Evolutionary conservation across 495 filamentous ascomycete genomes (phyloP).

Genomic region (Filosporella fistucella): DNA sequence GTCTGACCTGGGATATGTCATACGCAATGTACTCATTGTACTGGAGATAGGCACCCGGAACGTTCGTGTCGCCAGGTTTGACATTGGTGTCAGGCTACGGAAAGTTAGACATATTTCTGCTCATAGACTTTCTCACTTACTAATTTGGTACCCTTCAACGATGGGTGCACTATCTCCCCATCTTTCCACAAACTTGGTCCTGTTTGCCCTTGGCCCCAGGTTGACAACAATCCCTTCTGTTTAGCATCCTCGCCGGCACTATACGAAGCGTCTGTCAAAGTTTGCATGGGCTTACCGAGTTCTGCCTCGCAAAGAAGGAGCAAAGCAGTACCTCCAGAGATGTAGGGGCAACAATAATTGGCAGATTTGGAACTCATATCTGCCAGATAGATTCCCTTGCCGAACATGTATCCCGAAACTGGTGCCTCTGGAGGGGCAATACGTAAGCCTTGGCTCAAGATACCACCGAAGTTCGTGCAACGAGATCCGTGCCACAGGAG

Average conservation of each 20-base stretch:
- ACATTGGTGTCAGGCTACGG: constrained; percentile 41
- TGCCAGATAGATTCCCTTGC: constrained; percentile 87
- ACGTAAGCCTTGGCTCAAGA: constrained; percentile 77
- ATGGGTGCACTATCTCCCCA: constrained; percentile 56
- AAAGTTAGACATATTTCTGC: too few species aligned
- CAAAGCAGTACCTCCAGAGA: constrained; percentile 44
- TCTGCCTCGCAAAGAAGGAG: constrained; percentile 76
- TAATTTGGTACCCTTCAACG: constrained; percentile 63
- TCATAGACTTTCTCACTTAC: constrained; percentile 25
- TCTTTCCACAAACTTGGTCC: constrained; percentile 73
- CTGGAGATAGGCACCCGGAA: constrained; percentile 30
- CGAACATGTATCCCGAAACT: constrained; percentile 72
- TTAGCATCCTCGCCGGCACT: constrained; percentile 60
- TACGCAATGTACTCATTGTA: constrained; percentile 81
- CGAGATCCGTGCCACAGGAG: constrained; percentile 85
- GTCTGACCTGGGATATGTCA: constrained; percentile 69
- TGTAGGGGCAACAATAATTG: constrained; percentile 59
- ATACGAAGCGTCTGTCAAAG: constrained; percentile 46
- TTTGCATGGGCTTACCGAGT: constrained; percentile 65
- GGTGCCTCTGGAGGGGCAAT: constrained; percentile 85
- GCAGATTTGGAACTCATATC: constrained; percentile 76
- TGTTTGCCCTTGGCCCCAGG: constrained; percentile 55
- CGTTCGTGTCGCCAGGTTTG: constrained; percentile 32
- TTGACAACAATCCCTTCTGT: constrained; percentile 54
- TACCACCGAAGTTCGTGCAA: constrained; percentile 76